phyloP scores from a whole-genome alignment of 2,329 filamentous ascomycete species.

The Sporothrix brunneoviolacea region DNA sequence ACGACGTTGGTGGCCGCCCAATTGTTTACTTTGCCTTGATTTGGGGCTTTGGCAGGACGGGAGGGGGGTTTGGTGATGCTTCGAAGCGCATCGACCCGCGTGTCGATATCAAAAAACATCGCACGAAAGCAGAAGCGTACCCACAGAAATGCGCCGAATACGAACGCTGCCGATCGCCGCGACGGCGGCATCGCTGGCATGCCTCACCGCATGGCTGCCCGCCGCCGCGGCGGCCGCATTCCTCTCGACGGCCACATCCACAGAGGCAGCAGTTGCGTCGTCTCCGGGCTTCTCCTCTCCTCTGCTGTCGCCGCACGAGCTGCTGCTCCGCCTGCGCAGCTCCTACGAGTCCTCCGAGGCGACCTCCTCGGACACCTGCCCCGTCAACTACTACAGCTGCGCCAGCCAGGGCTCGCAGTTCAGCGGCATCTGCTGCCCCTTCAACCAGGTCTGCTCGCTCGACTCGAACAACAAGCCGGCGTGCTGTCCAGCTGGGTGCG shows the following conservation, averaged over 20 bases:
- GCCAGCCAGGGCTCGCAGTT: conserved; percentile 41
- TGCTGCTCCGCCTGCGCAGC: too few relatives aligned
- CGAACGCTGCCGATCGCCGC: too few relatives aligned
- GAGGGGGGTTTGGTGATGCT: too few relatives aligned
- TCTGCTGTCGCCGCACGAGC: too few relatives aligned
- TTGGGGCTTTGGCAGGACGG: too few relatives aligned
- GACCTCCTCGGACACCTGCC: conserved; percentile 29
- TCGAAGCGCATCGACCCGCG: too few relatives aligned
- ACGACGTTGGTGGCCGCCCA: neutral
- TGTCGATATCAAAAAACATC: too few relatives aligned
- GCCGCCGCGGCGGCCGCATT: neutral
- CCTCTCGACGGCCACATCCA: neutral
- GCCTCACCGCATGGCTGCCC: neutral
- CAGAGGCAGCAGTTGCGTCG: neutral
- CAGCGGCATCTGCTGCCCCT: conserved; percentile 43
- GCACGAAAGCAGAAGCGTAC: too few relatives aligned
- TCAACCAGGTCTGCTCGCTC: conserved; percentile 43
- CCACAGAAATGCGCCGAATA: too few relatives aligned
- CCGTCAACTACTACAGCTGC: conserved; percentile 45
- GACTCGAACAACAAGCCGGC: conserved; percentile 44
- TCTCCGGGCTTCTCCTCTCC: too few relatives aligned
- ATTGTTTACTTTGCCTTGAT: neutral
- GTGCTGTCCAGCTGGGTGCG: conserved; percentile 48
- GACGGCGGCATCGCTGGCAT: neutral
- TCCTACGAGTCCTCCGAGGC: neutral